Base-by-base conservation (phyloP, 768 basidiomycete species). In the Boletus subcaerulescens region DNA sequence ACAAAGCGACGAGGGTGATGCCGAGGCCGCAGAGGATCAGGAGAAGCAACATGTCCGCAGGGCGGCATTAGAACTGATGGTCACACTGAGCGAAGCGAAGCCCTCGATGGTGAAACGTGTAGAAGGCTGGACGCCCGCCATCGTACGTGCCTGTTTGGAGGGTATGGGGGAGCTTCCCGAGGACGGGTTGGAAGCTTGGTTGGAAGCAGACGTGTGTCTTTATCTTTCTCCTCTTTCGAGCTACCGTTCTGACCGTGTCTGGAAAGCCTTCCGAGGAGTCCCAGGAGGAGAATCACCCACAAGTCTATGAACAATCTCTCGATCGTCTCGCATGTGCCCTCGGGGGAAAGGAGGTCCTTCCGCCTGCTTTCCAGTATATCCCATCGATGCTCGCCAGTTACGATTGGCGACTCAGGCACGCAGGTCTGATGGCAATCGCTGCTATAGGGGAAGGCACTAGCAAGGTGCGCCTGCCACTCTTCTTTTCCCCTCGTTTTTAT, bases 351-450 rank as follows among this genome's bases (percentile, higher is more conserved):
- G 74, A 82, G 1, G 81, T 93, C 1, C 73, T 95, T 5, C 92
- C 89, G 0, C 82, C 86, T 11, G 86, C 92, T 6, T 93, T 93
- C 73, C 83, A 85, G 68, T 84, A 85, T 55, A 91, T 92, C 14
- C 90, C 90, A 1, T 85, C 84, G 0, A 91, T 95, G 86, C 76
- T 94, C 53, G 81, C 80, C 0, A 85, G 81, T 52, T 86, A 85
- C 56, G 89, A 93, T 69, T 96, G 93, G 93, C 78, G 89, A 49
- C 79, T 84, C 26, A 77, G 92, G 29, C 91, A 95, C 62, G 91
- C 91, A 0, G 93, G 89, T 12, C 73, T 95, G 24, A 90, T 93
- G 82, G 90, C 91, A 0, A 87, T 96, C 53, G 90, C 90, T 0
- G 82, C 87, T 0, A 86, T 94, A 48, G 91, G 84, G 0, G 93